Percentiles rank a stretch among this genome's conserved stretches.
Conservation (phyloP, 371 early-diverging fungal species). For the Umbelopsis sp. region DNA sequence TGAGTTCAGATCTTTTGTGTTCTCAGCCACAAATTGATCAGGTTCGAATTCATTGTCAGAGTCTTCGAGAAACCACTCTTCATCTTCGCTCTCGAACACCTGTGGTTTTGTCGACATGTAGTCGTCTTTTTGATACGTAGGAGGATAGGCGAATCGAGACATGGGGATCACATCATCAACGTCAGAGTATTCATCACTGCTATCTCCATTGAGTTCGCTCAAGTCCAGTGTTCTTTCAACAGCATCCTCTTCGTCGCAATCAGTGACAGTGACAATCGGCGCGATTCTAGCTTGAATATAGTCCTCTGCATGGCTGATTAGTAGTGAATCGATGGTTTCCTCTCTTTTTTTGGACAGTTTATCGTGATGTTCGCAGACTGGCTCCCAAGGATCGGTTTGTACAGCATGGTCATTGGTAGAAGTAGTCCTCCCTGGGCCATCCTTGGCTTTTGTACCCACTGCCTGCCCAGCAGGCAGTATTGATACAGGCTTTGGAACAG, state of each 20-base stretch:
- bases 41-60: conserved; percentile 11
- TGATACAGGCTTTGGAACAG: background rate
- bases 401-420: background rate
- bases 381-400: conserved; percentile 9
- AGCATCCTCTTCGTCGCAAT: conserved; percentile 4
- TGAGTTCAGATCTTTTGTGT: background rate
- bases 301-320: background rate
- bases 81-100: conserved; percentile 9
- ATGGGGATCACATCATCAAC: conserved; percentile 9
- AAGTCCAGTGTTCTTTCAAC: conserved; percentile 3
- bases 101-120: background rate
- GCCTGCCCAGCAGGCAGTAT: conserved; percentile 5
- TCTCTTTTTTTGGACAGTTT: background rate
- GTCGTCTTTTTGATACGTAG: background rate
- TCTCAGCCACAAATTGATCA: background rate
- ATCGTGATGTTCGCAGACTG: background rate
- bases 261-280: background rate
- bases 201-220: background rate
- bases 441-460: background rate
- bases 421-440: too few relatives aligned
- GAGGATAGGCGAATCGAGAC: conserved; percentile 11
- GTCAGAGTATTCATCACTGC: conserved; percentile 8
- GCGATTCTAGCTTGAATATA: conserved; percentile 6
- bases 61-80: conserved; percentile 13
- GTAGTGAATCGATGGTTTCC: background rate